Evolutionary conservation across 192 early-diverging fungal genomes (phyloP), one percentile per base, ranked within the genome.

Genomic region (Thoreauomyces humboldtii): DNA sequence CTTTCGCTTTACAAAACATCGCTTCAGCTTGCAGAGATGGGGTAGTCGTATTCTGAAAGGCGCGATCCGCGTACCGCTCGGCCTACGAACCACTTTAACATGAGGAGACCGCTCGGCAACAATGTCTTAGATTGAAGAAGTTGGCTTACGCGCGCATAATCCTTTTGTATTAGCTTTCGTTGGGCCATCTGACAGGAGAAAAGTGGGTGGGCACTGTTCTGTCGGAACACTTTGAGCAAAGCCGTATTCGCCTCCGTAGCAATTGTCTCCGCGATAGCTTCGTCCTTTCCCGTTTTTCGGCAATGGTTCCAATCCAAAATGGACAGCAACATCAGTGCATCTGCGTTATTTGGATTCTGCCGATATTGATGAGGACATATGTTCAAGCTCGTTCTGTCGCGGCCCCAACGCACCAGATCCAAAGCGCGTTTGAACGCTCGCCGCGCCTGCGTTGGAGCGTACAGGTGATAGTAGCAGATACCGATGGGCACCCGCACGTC

Each of bases 401-500:
- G 17, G 28, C 0, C 4, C 33, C 7, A n/a, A 19, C 57, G 47
- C 77, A 87, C 86, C 64, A 91, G 52, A 58, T 85, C 80, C 32
- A 89, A 53, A 9, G 86, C 88, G 9, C 90, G 77, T 44, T 81
- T 64, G 67, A 95, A 89, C 0, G 92, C 88, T 2, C 53, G 46
- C n/a, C 83, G 76, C 11, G 95, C 91, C 42, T 89, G 76, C 14
- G 72, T 76, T 21, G 62, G 24, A 78, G 90, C 88, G 1, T 81
- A 81, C 4, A 95, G 77, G 43, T 84, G 84, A 59, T 87, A 77
- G 72, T 86, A 91, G 70, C 95, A 98, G 54, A 94, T 77, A 14
- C 92, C 93, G 63, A 98, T 93, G 21, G 90, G 86, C 24, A 94
- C 73, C 27, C 95, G 86, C 36, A 85, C 78, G 71, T 94, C 86